phyloP scores from a whole-genome alignment of 2,329 filamentous ascomycete genomes.

The Rhynchosporium agropyri region DNA sequence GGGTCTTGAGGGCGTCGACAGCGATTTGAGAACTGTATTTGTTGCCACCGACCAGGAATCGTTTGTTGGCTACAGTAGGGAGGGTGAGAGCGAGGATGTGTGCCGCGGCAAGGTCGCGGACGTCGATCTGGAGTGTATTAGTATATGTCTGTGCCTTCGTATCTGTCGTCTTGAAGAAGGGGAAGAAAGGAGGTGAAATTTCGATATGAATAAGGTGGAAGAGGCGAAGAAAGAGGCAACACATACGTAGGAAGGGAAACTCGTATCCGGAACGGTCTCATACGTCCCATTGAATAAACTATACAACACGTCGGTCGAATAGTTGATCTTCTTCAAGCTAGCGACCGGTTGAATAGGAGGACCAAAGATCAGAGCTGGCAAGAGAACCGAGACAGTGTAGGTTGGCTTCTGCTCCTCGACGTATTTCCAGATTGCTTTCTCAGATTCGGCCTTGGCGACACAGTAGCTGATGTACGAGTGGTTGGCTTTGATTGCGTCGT shows the following conservation, averaged over 20 bases:
- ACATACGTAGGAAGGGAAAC: constrained; percentile 32
- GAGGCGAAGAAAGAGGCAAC: too few species aligned
- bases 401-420: constrained; percentile 32
- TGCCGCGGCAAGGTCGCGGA: constrained; percentile 38
- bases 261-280: constrained; percentile 33
- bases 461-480: constrained; percentile 39
- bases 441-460: constrained; percentile 39
- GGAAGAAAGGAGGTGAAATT: too few species aligned
- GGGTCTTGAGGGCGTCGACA: constrained; percentile 34
- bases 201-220: not conserved
- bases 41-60: constrained; percentile 31
- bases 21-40: constrained; percentile 30
- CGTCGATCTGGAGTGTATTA: constrained; percentile 32
- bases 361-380: constrained; percentile 39
- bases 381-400: constrained; percentile 36
- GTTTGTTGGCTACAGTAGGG: constrained; percentile 32
- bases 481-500: constrained; percentile 34
- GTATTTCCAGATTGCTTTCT: constrained; percentile 41
- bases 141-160: not conserved
- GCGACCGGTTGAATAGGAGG: constrained; percentile 38
- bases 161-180: not conserved
- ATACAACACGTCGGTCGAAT: constrained; percentile 36
- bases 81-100: constrained; percentile 38
- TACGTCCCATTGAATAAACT: constrained; percentile 38
- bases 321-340: constrained; percentile 37